Base-by-base conservation (phyloP, 2,329 filamentous ascomycete genomes). In the Diplocarpon rosae region DNA sequence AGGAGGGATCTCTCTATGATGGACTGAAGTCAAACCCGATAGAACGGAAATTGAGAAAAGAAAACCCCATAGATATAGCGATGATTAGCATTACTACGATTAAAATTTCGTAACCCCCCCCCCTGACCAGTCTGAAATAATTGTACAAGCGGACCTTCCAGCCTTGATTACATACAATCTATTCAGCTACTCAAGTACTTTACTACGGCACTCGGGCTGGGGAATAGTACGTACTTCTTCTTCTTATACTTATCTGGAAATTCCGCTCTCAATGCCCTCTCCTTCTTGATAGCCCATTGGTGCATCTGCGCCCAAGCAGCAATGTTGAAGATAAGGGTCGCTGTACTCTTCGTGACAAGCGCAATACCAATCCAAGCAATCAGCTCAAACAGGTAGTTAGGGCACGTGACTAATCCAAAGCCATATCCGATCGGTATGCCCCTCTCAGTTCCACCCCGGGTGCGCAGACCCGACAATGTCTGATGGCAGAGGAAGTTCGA, bases 331-430 rank as follows among this genome's bases (percentile, higher is more conserved):
- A 94, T 55, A 13, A 79, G 69, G 0, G 92, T 85, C 40, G 80
- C 76, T 70, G 83, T 83, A 66, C 82, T 89, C 58, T 85, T 81
- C 56, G 80, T 88, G 43, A 90, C 75, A 35, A 94, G 62, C 55
- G 84, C 81, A 44, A 96, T 72, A 20, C 88, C 89, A 27, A 85
- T 56, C 92, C 92, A 98, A 0, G 89, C 78, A 31, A 94, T 64
- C 6, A 85, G 73, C 63, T 98, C 92, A 56, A 93, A 96, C 70
- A 94, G 78, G 70, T 98, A 98, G 69, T 98, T 98, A 34, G 92
- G 92, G 69, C 89, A 94, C 11, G 92, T 98, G 42, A 98, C 90
- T 30, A 85, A 67, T 52, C 70, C 72, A 65, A 95, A 96, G 27
- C 89, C 86, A 47, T 90, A 78, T 20, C 92, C 92, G 46, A 71